Evolutionary conservation across 176 grass and related monocot species (phyloP).

Genomic region (Tillandsia leiboldiana): DNA sequence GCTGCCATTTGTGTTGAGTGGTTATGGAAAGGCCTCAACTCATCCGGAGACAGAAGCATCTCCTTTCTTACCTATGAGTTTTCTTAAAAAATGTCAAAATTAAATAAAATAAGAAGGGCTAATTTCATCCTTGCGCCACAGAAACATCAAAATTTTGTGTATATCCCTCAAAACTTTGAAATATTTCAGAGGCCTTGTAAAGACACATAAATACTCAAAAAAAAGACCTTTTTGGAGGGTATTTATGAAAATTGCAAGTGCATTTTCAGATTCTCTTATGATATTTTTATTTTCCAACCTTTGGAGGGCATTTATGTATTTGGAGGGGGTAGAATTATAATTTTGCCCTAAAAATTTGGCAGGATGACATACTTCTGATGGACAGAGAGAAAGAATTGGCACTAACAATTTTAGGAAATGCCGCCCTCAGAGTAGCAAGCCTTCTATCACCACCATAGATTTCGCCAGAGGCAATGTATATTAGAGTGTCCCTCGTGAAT

Average conservation of each 20-base stretch:
- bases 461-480: slow-evolving; percentile 93
- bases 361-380: not conserved
- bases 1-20: slow-evolving; percentile 93
- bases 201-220: too few relatives aligned
- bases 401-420: slow-evolving; percentile 76
- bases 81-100: too few relatives aligned
- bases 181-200: too few relatives aligned
- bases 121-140: too few relatives aligned
- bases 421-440: slow-evolving; percentile 51
- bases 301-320: too few relatives aligned
- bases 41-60: slow-evolving; percentile 75
- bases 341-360: slow-evolving; percentile 3
- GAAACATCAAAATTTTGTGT: not conserved
- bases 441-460: slow-evolving; percentile 82
- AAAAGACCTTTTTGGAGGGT: too few relatives aligned
- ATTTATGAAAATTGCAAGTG: too few relatives aligned
- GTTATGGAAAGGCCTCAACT: slow-evolving; percentile 66
- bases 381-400: slow-evolving; percentile 1
- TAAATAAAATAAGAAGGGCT: too few relatives aligned
- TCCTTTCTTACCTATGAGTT: slow-evolving; percentile 68
- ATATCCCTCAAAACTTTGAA: too few relatives aligned
- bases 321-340: too few relatives aligned
- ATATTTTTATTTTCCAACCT: too few relatives aligned
- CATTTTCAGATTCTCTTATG: too few relatives aligned
- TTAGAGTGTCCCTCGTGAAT: slow-evolving; percentile 54